A percentile compares a stretch with the other conserved stretches of the same genome.
phyloP scores from a whole-genome alignment of 225 moss, liverwort and hornwort genomes.

The Ulota crispa region DNA sequence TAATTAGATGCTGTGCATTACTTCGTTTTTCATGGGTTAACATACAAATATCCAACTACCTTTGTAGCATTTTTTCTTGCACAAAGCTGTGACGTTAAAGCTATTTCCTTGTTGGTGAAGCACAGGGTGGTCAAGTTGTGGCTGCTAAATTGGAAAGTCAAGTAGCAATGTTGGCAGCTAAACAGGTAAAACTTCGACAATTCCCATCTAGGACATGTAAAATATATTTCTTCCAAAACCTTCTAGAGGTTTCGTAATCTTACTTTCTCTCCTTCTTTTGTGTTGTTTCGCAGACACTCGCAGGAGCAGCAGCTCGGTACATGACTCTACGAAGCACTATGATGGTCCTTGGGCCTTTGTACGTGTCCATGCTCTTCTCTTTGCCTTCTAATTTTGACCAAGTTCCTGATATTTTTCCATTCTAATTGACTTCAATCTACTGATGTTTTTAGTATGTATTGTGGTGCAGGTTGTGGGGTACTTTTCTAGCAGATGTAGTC shows the following conservation, averaged over 20 bases:
- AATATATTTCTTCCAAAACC: background rate
- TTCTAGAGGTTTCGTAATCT: background rate
- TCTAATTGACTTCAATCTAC: background rate
- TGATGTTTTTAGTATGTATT: background rate
- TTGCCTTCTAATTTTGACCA: background rate
- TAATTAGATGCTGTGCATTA: background rate
- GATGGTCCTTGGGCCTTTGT: constrained; percentile 92
- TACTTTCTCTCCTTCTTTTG: background rate
- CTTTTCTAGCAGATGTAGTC: constrained; percentile 78
- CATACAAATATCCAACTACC: background rate
- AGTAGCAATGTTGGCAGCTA: constrained; percentile 88
- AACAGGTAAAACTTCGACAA: constrained; percentile 52
- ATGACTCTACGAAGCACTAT: constrained; percentile 77
- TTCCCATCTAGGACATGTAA: background rate
- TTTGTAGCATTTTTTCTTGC: background rate
- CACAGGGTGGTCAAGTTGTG: constrained; percentile 66
- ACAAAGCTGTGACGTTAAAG: background rate
- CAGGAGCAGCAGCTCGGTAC: constrained; percentile 85
- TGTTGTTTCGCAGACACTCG: constrained; percentile 62
- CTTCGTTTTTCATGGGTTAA: background rate
- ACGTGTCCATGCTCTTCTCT: constrained; percentile 17
- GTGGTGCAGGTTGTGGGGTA: constrained; percentile 85
- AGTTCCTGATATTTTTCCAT: background rate
- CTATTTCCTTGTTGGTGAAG: constrained; percentile 18
- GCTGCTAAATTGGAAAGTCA: constrained; percentile 79